Evolutionary conservation across 441 rosid genomes (phyloP).

Genomic region (Brassica hybrid): DNA sequence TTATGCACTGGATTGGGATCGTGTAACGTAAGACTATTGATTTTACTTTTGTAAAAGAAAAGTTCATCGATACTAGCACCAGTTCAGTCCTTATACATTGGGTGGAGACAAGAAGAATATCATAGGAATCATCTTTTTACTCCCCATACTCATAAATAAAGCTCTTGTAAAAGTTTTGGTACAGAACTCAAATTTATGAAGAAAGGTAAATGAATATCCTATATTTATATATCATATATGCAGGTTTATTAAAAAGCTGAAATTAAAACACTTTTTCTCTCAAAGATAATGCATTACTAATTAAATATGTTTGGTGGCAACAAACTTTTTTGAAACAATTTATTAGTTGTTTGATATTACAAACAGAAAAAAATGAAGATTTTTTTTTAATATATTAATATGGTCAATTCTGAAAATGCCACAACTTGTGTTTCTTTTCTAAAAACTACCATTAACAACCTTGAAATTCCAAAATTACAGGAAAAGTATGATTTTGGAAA

Average conservation of each 20-base stretch:
- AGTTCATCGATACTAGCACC: constrained; percentile 31
- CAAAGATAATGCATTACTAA: constrained; percentile 6
- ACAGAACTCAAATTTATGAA: constrained; percentile 16
- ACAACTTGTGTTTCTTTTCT: neutral
- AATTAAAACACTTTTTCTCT: neutral
- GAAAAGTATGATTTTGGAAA: neutral
- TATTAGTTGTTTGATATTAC: neutral
- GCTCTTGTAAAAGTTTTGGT: constrained; percentile 25
- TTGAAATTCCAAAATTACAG: neutral
- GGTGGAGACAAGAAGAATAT: constrained; percentile 41
- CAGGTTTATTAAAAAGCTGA: constrained; percentile 1
- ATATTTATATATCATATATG: neutral
- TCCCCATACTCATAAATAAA: constrained; percentile 10
- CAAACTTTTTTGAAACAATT: neutral
- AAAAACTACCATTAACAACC: neutral
- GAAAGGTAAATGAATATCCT: neutral
- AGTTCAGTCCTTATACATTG: constrained; percentile 27
- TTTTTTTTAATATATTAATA: neutral
- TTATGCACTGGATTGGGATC: constrained; percentile 18
- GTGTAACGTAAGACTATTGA: neutral
- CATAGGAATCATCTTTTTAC: constrained; percentile 35
- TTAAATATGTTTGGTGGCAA: constrained; percentile 4
- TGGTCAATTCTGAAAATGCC: neutral
- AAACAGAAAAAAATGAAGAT: neutral
- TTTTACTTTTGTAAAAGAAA: constrained; percentile 32